These are phyloP conservation scores for Saitozyma sp. DNA, from an alignment of 768 basidiomycete species.

Conservation along the genomic window DNA sequence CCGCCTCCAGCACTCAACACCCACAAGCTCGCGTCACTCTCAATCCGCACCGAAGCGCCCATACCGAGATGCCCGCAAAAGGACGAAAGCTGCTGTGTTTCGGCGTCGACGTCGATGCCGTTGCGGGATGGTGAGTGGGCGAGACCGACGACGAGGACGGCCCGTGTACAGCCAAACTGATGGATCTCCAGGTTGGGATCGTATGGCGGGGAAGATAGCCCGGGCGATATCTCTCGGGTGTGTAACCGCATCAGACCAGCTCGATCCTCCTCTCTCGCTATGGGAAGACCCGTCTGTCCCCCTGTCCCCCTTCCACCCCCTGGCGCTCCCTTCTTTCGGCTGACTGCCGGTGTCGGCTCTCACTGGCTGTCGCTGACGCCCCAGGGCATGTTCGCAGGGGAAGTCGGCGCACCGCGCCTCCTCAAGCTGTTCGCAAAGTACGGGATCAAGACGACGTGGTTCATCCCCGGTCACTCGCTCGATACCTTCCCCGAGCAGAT, in stretches of 20 bases:
- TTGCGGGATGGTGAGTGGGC: constrained; percentile 65
- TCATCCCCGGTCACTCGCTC: constrained; percentile 74
- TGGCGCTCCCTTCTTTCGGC: too few relatives aligned
- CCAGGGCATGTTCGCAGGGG: constrained; percentile 69
- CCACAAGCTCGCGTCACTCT: too few relatives aligned
- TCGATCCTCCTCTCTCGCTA: too few relatives aligned
- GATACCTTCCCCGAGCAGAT: constrained; percentile 74
- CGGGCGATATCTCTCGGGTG: constrained; percentile 64
- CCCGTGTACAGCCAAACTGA: not conserved
- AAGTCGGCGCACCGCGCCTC: constrained; percentile 68
- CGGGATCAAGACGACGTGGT: constrained; percentile 70
- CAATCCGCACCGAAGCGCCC: too few relatives aligned
- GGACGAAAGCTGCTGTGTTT: constrained; percentile 13
- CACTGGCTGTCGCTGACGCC: constrained; percentile 18
- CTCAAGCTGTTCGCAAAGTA: constrained; percentile 73
- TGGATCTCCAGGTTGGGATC: constrained; percentile 62
- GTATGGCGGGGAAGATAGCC: constrained; percentile 73
- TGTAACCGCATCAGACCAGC: too few relatives aligned
- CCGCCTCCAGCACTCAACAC: too few relatives aligned
- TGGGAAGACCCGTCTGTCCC: too few relatives aligned
- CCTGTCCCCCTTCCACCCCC: too few relatives aligned
- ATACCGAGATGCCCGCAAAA: too few relatives aligned
- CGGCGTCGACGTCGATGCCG: constrained; percentile 75
- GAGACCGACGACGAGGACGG: not conserved
- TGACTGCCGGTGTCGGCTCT: not conserved